Percentiles rank a stretch among this genome's conserved stretches.
Evolutionary conservation across 371 early-diverging fungal species (phyloP).

Genomic region (Mortierella polycephala): DNA sequence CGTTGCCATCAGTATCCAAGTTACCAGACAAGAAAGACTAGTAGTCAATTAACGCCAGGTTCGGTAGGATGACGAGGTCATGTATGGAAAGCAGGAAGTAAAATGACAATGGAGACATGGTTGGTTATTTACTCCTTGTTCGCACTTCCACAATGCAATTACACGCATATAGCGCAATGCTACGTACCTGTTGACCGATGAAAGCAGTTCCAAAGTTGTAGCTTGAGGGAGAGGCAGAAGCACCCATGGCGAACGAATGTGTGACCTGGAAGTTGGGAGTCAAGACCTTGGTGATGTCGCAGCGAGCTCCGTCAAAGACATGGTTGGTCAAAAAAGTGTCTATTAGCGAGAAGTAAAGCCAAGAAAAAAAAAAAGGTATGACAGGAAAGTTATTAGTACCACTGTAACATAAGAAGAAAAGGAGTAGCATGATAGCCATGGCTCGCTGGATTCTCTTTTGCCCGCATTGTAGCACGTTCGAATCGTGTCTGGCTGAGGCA

Average conservation of each 20-base stretch:
- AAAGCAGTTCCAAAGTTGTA: slow-evolving; percentile 83
- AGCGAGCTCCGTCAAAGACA: slow-evolving; percentile 94
- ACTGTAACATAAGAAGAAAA: not conserved
- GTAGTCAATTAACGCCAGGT: too few relatives aligned
- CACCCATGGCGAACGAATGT: slow-evolving; percentile 92
- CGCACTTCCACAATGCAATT: not conserved
- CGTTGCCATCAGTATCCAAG: slow-evolving; percentile 88
- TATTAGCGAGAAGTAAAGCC: slow-evolving; percentile 43
- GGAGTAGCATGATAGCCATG: too few relatives aligned
- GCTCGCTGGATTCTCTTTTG: too few relatives aligned
- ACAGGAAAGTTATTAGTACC: not conserved
- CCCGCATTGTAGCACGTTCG: too few relatives aligned
- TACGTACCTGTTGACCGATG: slow-evolving; percentile 58
- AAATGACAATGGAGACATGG: not conserved
- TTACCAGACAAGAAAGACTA: slow-evolving; percentile 88
- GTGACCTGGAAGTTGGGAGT: slow-evolving; percentile 94
- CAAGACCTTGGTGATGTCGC: slow-evolving; percentile 91
- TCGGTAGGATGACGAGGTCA: too few relatives aligned
- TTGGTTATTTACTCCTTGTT: too few relatives aligned
- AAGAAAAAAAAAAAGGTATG: not conserved
- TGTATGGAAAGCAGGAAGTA: not conserved
- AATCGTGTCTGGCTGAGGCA: too few relatives aligned
- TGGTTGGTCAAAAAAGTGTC: slow-evolving; percentile 83
- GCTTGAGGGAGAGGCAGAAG: slow-evolving; percentile 82
- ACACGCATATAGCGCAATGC: not conserved